phyloP scores from a whole-genome alignment of 305 asterid genomes.

The Solanum hybrid region DNA sequence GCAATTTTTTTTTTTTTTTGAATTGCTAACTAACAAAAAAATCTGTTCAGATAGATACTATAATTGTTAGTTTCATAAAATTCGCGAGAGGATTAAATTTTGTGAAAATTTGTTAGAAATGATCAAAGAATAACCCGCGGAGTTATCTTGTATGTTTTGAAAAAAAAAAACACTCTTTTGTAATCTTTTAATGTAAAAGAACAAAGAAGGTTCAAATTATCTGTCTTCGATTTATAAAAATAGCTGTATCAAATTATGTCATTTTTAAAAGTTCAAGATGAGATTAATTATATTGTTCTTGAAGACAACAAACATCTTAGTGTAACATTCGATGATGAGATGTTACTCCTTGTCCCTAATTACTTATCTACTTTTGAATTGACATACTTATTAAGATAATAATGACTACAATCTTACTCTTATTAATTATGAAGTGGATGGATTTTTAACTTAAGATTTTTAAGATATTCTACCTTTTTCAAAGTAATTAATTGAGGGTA shows the following conservation, averaged over 20 bases:
- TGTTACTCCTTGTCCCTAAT: not conserved
- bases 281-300: not conserved
- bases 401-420: too few relatives aligned
- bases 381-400: too few relatives aligned
- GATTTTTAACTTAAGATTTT: too few relatives aligned
- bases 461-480: not conserved
- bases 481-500: too few relatives aligned
- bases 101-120: not conserved
- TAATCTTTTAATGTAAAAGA: not conserved
- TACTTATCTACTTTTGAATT: too few relatives aligned
- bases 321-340: not conserved
- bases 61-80: not conserved
- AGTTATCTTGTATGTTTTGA: not conserved
- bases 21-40: not conserved
- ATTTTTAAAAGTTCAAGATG: not conserved
- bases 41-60: not conserved
- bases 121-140: not conserved
- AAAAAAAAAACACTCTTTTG: not conserved
- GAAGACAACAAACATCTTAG: not conserved
- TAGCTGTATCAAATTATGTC: not conserved
- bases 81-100: not conserved
- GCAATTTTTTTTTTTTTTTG: not conserved
- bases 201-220: not conserved
- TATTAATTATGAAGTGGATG: not conserved
- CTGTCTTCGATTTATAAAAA: not conserved